Evolutionary conservation across 768 basidiomycete species (phyloP).

Genomic region (Leccinellum albellum): DNA sequence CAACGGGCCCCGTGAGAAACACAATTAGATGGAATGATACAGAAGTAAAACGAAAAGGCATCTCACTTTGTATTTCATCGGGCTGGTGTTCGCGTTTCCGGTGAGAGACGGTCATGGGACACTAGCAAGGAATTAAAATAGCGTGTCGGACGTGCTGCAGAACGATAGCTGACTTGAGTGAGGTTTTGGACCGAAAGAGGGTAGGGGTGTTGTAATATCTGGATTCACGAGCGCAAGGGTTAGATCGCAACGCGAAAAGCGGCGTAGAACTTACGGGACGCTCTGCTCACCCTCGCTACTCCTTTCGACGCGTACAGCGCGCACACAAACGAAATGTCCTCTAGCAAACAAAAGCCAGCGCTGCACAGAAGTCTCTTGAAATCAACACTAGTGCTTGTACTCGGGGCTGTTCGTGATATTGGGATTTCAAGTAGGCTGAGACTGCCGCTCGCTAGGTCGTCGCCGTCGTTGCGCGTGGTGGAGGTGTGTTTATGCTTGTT

Average conservation of each 20-base stretch:
- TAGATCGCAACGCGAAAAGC: background rate
- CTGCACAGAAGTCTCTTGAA: background rate
- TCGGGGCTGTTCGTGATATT: background rate
- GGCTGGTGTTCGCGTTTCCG: constrained; percentile 61
- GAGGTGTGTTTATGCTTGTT: constrained; percentile 14
- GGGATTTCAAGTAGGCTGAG: background rate
- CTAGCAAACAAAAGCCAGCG: background rate
- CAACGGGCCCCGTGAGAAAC: constrained; percentile 29
- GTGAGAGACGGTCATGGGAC: constrained; percentile 60
- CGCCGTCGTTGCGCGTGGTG: constrained; percentile 10
- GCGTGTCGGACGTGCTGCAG: background rate
- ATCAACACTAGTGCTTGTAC: background rate
- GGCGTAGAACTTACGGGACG: background rate
- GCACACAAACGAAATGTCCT: background rate
- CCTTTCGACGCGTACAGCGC: background rate
- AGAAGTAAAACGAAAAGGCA: background rate
- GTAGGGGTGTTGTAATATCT: background rate
- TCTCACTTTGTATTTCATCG: constrained; percentile 63
- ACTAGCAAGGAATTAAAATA: background rate
- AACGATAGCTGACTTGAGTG: background rate
- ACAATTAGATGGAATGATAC: background rate
- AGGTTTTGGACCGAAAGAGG: background rate
- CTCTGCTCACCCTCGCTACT: background rate
- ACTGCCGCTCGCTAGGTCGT: background rate
- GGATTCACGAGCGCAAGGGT: background rate